A percentile compares a stretch with the other conserved stretches of the same genome.
Conservation (phyloP, 495 filamentous ascomycete species). For the Podospora australis region DNA sequence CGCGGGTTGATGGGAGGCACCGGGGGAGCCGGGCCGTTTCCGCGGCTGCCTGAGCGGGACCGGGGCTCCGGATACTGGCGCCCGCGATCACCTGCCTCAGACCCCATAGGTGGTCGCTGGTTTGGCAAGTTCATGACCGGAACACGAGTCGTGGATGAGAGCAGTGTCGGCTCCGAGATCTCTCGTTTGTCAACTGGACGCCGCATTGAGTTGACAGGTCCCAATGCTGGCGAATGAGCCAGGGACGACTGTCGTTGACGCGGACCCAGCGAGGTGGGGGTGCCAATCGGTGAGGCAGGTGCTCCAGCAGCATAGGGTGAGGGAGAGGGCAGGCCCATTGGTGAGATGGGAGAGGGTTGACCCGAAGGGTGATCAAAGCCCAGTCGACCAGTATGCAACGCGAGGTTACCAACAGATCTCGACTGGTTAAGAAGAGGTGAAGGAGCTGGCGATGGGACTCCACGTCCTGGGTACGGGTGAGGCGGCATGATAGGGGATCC, state of each 20-base stretch:
- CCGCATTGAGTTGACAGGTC: constrained; percentile 38
- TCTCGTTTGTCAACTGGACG: constrained; percentile 63
- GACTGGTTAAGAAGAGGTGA: constrained; percentile 24
- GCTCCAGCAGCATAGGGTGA: constrained; percentile 19
- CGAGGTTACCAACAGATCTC: constrained; percentile 26
- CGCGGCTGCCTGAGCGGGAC: constrained; percentile 34
- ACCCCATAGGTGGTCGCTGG: background rate
- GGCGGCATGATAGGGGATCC: constrained; percentile 41
- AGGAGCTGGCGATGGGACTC: constrained; percentile 19
- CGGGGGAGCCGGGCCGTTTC: constrained; percentile 41
- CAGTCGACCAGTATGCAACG: constrained; percentile 23
- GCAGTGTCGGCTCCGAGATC: constrained; percentile 78
- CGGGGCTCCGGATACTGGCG: constrained; percentile 27
- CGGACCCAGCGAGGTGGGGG: constrained; percentile 18
- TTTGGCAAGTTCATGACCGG: constrained; percentile 56
- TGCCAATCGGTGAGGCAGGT: constrained; percentile 23
- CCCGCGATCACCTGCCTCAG: constrained; percentile 12
- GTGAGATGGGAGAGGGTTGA: constrained; percentile 43
- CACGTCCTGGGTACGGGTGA: constrained; percentile 40
- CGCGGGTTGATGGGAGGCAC: constrained; percentile 67
- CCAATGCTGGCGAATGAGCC: constrained; percentile 39
- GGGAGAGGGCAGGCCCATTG: constrained; percentile 26
- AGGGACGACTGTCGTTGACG: constrained; percentile 32
- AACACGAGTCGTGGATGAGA: constrained; percentile 70
- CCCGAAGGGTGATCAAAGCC: constrained; percentile 25